phyloP scores from a whole-genome alignment of 2,329 filamentous ascomycete genomes.

The Rachicladosporium sp. region DNA sequence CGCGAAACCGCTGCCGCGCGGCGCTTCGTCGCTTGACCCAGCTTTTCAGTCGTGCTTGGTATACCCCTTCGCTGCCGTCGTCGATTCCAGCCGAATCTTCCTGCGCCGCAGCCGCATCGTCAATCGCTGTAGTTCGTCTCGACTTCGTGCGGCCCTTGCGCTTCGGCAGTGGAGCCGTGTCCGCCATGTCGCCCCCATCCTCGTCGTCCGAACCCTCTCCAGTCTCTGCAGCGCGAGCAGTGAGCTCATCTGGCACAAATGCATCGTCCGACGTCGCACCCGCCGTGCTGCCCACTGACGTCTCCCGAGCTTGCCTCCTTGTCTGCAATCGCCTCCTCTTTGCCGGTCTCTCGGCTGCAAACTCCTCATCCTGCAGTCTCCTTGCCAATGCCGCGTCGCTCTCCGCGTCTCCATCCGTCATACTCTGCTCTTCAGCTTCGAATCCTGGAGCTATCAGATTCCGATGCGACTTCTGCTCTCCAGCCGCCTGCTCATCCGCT shows the following conservation, averaged over 20 bases:
- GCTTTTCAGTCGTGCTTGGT: constrained; percentile 58
- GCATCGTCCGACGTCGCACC: constrained; percentile 27
- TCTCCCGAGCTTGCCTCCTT: constrained; percentile 12
- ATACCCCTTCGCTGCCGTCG: constrained; percentile 77
- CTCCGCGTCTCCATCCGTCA: constrained; percentile 12
- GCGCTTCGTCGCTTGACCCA: constrained; percentile 58
- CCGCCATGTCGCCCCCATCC: constrained; percentile 22
- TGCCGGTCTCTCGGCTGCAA: constrained; percentile 26
- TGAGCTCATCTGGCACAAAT: constrained; percentile 27
- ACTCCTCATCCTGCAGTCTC: constrained; percentile 23
- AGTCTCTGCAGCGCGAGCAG: constrained; percentile 27
- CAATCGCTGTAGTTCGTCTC: constrained; percentile 14
- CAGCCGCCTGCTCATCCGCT: constrained; percentile 12
- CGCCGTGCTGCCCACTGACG: constrained; percentile 11
- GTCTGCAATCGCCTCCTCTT: constrained; percentile 29
- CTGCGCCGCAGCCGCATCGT: constrained; percentile 19
- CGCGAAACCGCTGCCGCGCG: constrained; percentile 37
- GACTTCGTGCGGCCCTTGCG: constrained; percentile 24
- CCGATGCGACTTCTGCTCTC: constrained; percentile 31
- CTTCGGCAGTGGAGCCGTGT: constrained; percentile 26
- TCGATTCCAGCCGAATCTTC: constrained; percentile 58
- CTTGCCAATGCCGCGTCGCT: constrained; percentile 21
- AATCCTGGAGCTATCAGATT: constrained; percentile 39
- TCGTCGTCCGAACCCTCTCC: constrained; percentile 27
- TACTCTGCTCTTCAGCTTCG: constrained; percentile 17